Conservation (phyloP, 2,329 filamentous ascomycete species). For the Rutstroemia sp. region DNA sequence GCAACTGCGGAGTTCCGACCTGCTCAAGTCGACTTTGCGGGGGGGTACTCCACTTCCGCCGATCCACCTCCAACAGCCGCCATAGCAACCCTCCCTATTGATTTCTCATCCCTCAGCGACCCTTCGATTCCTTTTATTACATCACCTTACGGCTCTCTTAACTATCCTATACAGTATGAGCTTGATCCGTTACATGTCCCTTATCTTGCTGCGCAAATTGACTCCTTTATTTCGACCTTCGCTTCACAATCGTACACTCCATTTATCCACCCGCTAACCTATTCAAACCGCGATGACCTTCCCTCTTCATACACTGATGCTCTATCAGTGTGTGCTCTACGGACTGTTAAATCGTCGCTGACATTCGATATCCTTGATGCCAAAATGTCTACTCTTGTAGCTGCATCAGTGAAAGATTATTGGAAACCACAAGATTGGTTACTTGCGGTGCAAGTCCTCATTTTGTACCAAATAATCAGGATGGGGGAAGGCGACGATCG, state of each 20-base stretch:
- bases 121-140: neutral
- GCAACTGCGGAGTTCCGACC: neutral
- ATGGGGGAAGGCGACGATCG: constrained; percentile 25
- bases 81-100: too few relatives aligned
- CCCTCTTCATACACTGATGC: constrained; percentile 16
- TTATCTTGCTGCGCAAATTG: constrained; percentile 13
- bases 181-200: constrained; percentile 8
- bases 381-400: constrained; percentile 9
- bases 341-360: constrained; percentile 10
- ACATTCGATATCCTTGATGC: constrained; percentile 16
- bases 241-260: constrained; percentile 12
- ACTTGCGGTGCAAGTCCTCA: constrained; percentile 18
- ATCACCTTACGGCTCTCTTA: constrained; percentile 10
- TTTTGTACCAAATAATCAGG: constrained; percentile 27
- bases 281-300: neutral
- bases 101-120: neutral
- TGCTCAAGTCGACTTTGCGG: neutral
- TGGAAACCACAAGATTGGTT: constrained; percentile 9
- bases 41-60: neutral
- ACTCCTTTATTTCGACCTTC: constrained; percentile 9
- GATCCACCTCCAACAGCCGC: too few relatives aligned
- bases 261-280: constrained; percentile 18
- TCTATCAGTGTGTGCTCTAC: constrained; percentile 14
- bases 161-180: neutral
- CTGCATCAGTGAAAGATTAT: constrained; percentile 1